Percentiles rank a stretch among this genome's conserved stretches.
phyloP scores from a whole-genome alignment of 1,284 basidiomycete species.

The Phellopilus nigrolimitatus region DNA sequence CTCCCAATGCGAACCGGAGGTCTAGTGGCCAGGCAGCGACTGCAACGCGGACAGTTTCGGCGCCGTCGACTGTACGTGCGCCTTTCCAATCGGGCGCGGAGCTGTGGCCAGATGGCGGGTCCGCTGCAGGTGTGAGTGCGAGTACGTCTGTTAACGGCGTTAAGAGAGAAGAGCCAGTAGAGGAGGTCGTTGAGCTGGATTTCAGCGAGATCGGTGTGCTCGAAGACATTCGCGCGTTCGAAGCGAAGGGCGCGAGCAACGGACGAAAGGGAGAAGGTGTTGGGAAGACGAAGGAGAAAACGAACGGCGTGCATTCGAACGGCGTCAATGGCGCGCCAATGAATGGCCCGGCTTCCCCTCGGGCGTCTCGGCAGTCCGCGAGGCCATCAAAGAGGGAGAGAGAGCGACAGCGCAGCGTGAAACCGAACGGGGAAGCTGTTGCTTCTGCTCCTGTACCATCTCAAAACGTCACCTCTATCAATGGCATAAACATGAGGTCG shows the following conservation, averaged over 20 bases:
- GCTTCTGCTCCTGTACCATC: too few relatives aligned
- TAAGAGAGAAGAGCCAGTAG: not conserved
- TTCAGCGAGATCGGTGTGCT: slow-evolving; percentile 18
- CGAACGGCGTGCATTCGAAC: slow-evolving; percentile 3
- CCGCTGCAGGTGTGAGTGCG: not conserved
- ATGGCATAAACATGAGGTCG: not conserved
- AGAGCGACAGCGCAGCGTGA: not conserved
- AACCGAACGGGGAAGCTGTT: not conserved
- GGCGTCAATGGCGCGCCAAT: not conserved
- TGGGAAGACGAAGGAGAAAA: slow-evolving; percentile 10
- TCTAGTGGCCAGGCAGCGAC: not conserved
- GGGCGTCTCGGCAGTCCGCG: not conserved
- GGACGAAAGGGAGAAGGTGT: not conserved
- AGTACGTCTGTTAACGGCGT: not conserved
- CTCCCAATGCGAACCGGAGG: not conserved
- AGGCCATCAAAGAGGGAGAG: not conserved
- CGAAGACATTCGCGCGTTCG: slow-evolving; percentile 9
- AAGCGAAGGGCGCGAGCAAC: not conserved
- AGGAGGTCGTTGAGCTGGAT: slow-evolving; percentile 19
- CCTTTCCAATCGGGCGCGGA: slow-evolving; percentile 17
- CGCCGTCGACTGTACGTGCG: not conserved
- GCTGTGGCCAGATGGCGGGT: slow-evolving; percentile 14
- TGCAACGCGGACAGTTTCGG: slow-evolving; percentile 1
- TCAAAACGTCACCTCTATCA: not conserved
- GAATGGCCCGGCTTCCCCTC: not conserved